Base-by-base conservation (phyloP, 2,329 filamentous ascomycete species). In the Cryphonectria naterciae region DNA sequence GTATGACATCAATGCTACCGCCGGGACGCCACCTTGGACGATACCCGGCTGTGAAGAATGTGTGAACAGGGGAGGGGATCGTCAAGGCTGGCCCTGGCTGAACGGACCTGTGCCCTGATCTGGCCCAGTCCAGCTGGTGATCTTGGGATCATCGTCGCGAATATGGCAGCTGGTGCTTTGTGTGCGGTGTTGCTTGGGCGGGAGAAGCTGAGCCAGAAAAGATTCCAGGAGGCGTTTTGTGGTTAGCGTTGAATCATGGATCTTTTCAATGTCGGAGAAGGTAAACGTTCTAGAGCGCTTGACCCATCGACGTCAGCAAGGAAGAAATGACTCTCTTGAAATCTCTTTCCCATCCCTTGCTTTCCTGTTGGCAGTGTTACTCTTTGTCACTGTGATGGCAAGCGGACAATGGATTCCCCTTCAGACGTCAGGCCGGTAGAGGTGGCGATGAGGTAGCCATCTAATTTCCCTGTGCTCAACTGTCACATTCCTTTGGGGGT, bases 1-100 rank as follows among this genome's bases (percentile, higher is more conserved):
- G 35, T 61, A 61, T 61, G 58, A 61, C 58, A 61, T 61, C 58
- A 61, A 25, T 61, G 58, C 35, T 15, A 28, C 54, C 17, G 54
- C 13, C 13, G 11, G 54, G 54, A 32, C 54, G 25, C 54, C 54
- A 58, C 35, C 58, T 39, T 39, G 17, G 15, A 39, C 35, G 35
- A 39, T 39, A 39, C 17, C 35, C 58, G 19, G 58, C 58, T n/a
- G 22, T n/a, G 32, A 39, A 32, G 32, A 61, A 61, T 61, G 58
- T 22, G 35, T 61, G 32, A 39, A 39, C 35, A 39, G 58, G 58
- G 58, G 17, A 61, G 17, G 35, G 22, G 58, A 61, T 61, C 58
- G 58, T 37, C 58, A 5, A 37, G 58, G 35, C 58, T 61, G 35
- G 58, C 58, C 32, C 58, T 39, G 58, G 56, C 32, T 19, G 11